A percentile compares a stretch with the other conserved stretches of the same genome.
Conservation (phyloP, 805 yeast species). For the Millerozyma acaciae region DNA sequence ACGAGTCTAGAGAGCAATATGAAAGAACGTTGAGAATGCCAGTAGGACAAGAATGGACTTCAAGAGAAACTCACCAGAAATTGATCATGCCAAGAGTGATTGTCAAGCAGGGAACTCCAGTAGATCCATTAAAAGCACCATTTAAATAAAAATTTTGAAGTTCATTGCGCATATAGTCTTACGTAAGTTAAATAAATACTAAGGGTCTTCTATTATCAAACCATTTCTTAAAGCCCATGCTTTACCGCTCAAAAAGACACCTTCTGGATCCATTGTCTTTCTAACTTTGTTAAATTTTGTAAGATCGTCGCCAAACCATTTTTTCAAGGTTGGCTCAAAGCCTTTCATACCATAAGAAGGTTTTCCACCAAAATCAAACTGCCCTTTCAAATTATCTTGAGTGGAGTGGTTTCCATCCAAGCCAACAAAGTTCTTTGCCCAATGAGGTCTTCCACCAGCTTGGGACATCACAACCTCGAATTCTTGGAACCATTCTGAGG, state of each 20-base stretch:
- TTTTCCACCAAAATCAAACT: slow-evolving; percentile 37
- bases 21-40: slow-evolving; percentile 93
- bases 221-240: slow-evolving; percentile 86
- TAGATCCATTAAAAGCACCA: slow-evolving; percentile 90
- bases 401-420: slow-evolving; percentile 34
- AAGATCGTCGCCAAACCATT: slow-evolving; percentile 79
- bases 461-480: slow-evolving; percentile 76
- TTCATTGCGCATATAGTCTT: too few species aligned
- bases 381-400: slow-evolving; percentile 35
- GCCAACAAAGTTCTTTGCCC: slow-evolving; percentile 96
- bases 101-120: slow-evolving; percentile 82
- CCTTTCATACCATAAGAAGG: slow-evolving; percentile 77
- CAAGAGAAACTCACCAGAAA: slow-evolving; percentile 80
- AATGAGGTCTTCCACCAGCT: slow-evolving; percentile 92
- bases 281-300: slow-evolving; percentile 59
- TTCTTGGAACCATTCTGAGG: slow-evolving; percentile 74
- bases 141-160: slow-evolving; percentile 42
- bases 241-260: slow-evolving; percentile 71
- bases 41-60: slow-evolving; percentile 95
- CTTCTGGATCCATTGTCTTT: slow-evolving; percentile 70
- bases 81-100: slow-evolving; percentile 85
- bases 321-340: slow-evolving; percentile 59
- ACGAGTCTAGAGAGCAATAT: slow-evolving; percentile 88
- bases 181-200: too few species aligned
- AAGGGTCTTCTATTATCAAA: slow-evolving; percentile 42